Percentiles rank a stretch among this genome's conserved stretches.
phyloP scores from a whole-genome alignment of 345 rosid genomes.

The Citrus sp. region DNA sequence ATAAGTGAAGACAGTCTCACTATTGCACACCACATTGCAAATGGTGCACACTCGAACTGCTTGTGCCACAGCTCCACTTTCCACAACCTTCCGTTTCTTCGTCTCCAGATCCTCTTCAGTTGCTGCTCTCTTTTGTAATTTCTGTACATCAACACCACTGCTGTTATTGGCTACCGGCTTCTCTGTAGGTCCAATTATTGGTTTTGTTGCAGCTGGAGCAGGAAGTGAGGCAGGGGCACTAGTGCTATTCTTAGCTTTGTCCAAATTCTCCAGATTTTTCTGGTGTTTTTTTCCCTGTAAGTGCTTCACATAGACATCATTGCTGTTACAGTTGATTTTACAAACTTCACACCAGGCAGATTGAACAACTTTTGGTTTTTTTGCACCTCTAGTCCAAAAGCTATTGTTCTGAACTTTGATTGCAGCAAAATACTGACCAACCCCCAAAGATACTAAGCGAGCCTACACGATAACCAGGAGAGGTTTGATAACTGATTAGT shows the following conservation, averaged over 20 bases:
- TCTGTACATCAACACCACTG: background rate
- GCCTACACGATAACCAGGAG: conserved; percentile 10
- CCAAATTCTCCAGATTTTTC: conserved; percentile 21
- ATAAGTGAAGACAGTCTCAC: conserved; percentile 28
- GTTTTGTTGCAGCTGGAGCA: background rate
- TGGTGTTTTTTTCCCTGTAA: conserved; percentile 28
- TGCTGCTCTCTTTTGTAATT: conserved; percentile 2
- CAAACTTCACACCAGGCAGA: conserved; percentile 31
- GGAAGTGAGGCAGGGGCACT: conserved; percentile 10
- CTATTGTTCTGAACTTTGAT: conserved; percentile 17
- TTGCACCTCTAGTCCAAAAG: conserved; percentile 17
- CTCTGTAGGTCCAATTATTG: conserved; percentile 11
- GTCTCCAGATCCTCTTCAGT: conserved; percentile 27
- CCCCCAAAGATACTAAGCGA: conserved; percentile 13
- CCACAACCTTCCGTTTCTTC: conserved; percentile 34
- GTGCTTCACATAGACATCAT: conserved; percentile 21
- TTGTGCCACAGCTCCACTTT: conserved; percentile 36
- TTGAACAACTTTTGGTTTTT: conserved; percentile 19
- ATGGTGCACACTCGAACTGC: conserved; percentile 33
- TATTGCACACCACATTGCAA: conserved; percentile 47
- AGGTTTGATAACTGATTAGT: background rate
- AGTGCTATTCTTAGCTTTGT: conserved; percentile 21
- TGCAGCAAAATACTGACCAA: conserved; percentile 24
- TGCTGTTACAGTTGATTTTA: conserved; percentile 24
- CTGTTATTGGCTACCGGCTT: background rate